phyloP scores from a whole-genome alignment of 1,139 yeast genomes.

The Debaryomyces sp. region DNA sequence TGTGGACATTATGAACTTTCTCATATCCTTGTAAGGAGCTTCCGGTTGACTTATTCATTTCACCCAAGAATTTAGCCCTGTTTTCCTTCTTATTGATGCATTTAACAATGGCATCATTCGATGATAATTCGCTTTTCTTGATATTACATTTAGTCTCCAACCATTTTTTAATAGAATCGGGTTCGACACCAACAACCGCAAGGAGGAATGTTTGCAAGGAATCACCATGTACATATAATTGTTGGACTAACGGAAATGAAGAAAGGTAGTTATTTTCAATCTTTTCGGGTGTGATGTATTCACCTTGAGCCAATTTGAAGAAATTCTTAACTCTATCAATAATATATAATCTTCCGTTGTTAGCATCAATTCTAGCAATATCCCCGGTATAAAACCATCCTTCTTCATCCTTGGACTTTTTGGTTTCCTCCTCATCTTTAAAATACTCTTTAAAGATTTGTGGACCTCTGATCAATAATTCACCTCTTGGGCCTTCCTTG shows the following conservation, averaged over 20 bases:
- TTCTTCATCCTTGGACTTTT: conserved; percentile 53
- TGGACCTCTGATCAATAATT: conserved; percentile 41
- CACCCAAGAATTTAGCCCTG: conserved; percentile 29
- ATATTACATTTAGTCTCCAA: conserved; percentile 19
- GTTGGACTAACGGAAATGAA: conserved; percentile 33
- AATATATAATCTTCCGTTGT: conserved; percentile 31
- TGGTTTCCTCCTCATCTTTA: conserved; percentile 43
- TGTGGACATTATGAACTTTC: conserved; percentile 59
- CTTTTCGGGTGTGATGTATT: conserved; percentile 46
- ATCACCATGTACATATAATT: conserved; percentile 59
- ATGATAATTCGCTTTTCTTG: conserved; percentile 15
- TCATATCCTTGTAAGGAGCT: conserved; percentile 53
- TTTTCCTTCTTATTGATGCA: conserved; percentile 31
- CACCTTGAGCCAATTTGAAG: conserved; percentile 49
- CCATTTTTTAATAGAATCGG: conserved; percentile 18
- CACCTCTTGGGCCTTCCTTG: conserved; percentile 44
- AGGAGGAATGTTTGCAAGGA: conserved; percentile 61
- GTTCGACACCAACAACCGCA: conserved; percentile 61
- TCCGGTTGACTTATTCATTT: conserved; percentile 28
- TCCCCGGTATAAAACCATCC: conserved; percentile 53
- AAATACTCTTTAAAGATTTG: conserved; percentile 42
- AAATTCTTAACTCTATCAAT: conserved; percentile 48
- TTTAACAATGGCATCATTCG: conserved; percentile 27
- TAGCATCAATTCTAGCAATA: conserved; percentile 32
- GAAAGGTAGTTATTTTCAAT: conserved; percentile 43